Percentiles rank a stretch among this genome's conserved stretches.
phyloP scores from a whole-genome alignment of 345 rosid genomes.

The Citrus glauca region DNA sequence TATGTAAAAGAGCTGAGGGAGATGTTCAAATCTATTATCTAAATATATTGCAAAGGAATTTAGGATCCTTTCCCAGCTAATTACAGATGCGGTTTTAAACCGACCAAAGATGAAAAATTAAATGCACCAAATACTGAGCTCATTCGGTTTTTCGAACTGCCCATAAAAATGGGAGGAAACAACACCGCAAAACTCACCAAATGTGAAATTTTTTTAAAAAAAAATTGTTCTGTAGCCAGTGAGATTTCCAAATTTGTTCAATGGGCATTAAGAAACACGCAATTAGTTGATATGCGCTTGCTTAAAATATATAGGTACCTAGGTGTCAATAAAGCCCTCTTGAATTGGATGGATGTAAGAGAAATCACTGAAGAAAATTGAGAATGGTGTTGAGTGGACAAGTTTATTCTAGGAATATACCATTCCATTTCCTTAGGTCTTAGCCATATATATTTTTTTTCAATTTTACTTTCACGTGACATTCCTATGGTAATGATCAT shows the following conservation, averaged over 20 bases:
- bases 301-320: background rate
- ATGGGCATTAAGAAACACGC: background rate
- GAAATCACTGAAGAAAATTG: background rate
- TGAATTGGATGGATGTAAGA: background rate
- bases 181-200: too few species aligned
- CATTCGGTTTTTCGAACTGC: background rate
- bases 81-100: background rate
- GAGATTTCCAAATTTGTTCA: background rate
- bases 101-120: background rate
- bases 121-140: background rate
- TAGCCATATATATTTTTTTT: background rate
- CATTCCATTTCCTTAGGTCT: background rate
- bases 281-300: background rate
- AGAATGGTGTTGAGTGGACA: slow-evolving; percentile 7
- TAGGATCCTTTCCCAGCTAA: too few species aligned
- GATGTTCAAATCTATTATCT: too few species aligned
- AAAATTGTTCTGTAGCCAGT: background rate
- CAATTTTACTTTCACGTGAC: background rate
- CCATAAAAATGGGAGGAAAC: background rate
- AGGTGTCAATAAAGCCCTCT: background rate
- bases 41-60: too few species aligned
- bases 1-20: too few species aligned
- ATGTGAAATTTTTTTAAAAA: background rate
- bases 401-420: slow-evolving; percentile 26
- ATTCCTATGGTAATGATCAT: slow-evolving; percentile 6